Conservation (phyloP, 2,329 filamentous ascomycete species). For the Colletotrichum godetiae region DNA sequence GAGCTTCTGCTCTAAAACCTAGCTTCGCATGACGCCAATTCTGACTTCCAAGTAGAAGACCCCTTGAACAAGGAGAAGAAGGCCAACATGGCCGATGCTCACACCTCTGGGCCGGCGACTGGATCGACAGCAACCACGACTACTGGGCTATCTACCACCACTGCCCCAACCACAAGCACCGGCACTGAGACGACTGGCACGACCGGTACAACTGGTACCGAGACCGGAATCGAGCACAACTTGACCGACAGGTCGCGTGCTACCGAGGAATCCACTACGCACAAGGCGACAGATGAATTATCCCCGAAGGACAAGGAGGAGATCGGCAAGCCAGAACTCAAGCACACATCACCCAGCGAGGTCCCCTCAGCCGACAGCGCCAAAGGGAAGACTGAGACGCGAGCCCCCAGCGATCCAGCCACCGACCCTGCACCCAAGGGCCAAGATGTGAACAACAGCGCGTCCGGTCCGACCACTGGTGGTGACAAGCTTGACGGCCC, state of each 20-base stretch:
- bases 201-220: neutral
- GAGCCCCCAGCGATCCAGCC: slow-evolving; percentile 49
- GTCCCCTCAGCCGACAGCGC: slow-evolving; percentile 38
- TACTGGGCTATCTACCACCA: neutral
- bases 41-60: slow-evolving; percentile 6
- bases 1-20: neutral
- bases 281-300: neutral
- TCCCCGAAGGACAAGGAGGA: neutral
- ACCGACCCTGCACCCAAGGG: slow-evolving; percentile 48
- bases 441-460: slow-evolving; percentile 48
- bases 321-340: slow-evolving; percentile 39
- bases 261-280: neutral
- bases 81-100: neutral
- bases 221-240: neutral
- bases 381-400: slow-evolving; percentile 52
- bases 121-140: neutral
- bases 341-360: slow-evolving; percentile 37
- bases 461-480: slow-evolving; percentile 45
- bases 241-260: neutral
- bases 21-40: neutral
- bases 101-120: neutral
- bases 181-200: neutral
- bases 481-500: slow-evolving; percentile 52
- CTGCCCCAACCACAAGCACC: neutral
- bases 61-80: slow-evolving; percentile 23